A percentile compares a stretch with the other conserved stretches of the same genome.
Evolutionary conservation across 2,329 filamentous ascomycete species (phyloP).

Genomic region (Paraconiothyrium sp.): DNA sequence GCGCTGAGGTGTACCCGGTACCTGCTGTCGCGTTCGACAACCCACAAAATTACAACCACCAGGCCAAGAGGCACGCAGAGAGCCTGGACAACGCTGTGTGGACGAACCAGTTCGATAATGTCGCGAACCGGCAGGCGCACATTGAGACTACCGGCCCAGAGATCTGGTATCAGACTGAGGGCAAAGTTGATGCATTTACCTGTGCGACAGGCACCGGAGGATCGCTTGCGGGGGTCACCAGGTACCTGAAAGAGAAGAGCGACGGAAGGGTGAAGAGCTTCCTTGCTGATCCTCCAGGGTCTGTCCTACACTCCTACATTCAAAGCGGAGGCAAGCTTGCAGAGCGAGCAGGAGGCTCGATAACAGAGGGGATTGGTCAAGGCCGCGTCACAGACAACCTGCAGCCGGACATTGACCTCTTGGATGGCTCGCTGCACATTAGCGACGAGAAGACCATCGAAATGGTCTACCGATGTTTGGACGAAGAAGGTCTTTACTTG

Average conservation of each 20-base stretch:
- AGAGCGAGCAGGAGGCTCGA: conserved; percentile 85
- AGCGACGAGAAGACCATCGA: conserved; percentile 93
- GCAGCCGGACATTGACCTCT: conserved; percentile 79
- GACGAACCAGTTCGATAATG: conserved; percentile 99
- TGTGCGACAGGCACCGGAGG: conserved; percentile 94
- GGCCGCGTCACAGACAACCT: conserved; percentile 97
- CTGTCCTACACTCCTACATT: conserved; percentile 92
- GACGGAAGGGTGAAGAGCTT: conserved; percentile 83
- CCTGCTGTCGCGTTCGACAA: conserved; percentile 96
- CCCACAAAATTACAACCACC: conserved; percentile 97
- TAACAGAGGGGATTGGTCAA: conserved; percentile 98
- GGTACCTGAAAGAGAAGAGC: conserved; percentile 86
- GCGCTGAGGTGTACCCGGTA: conserved; percentile 94
- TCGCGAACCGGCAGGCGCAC: conserved; percentile 90
- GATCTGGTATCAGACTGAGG: conserved; percentile 91
- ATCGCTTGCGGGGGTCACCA: conserved; percentile 86
- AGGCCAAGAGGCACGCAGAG: conserved; percentile 90
- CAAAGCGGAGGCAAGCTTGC: conserved; percentile 81
- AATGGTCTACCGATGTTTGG: conserved; percentile 96
- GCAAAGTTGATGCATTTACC: conserved; percentile 91
- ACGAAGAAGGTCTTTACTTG: conserved; percentile 94
- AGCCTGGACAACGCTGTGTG: conserved; percentile 87
- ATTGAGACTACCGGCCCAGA: conserved; percentile 97
- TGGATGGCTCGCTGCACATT: conserved; percentile 87
- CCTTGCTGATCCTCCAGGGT: conserved; percentile 93